phyloP scores from a whole-genome alignment of 2,329 filamentous ascomycete genomes.

The Scedosporium minutisporum region DNA sequence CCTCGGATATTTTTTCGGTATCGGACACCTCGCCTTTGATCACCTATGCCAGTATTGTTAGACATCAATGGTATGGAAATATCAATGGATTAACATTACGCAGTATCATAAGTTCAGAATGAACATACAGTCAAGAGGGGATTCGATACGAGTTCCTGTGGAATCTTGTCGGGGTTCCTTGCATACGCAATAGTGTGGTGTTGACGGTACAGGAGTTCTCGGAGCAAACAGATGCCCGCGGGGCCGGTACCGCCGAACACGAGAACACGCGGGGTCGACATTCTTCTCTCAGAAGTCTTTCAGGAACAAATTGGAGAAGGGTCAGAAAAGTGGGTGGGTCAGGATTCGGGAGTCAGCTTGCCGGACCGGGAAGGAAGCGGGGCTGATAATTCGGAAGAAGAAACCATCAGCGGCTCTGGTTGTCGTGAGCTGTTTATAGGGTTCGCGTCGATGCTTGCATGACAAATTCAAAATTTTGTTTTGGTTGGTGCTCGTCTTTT shows the following conservation, averaged over 20 bases:
- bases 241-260: constrained; percentile 23
- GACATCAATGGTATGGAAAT: neutral
- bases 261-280: constrained; percentile 10
- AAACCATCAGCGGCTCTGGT: too few species aligned
- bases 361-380: too few species aligned
- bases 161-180: constrained; percentile 12
- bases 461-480: too few species aligned
- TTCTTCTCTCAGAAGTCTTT: neutral
- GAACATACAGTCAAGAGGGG: constrained; percentile 13
- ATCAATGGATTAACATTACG: too few species aligned
- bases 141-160: constrained; percentile 12
- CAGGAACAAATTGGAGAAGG: too few species aligned
- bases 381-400: too few species aligned
- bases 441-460: too few species aligned
- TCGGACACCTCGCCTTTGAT: constrained; percentile 17
- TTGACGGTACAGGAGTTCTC: constrained; percentile 18
- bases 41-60: constrained; percentile 10
- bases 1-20: neutral
- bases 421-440: too few species aligned
- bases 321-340: neutral
- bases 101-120: neutral
- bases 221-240: constrained; percentile 18
- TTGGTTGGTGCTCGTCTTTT: too few species aligned
- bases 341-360: too few species aligned
- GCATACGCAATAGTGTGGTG: constrained; percentile 15